Evolutionary conservation across 2,329 filamentous ascomycete species (phyloP).

Genomic region (Penicillium aurantiogriseum): DNA sequence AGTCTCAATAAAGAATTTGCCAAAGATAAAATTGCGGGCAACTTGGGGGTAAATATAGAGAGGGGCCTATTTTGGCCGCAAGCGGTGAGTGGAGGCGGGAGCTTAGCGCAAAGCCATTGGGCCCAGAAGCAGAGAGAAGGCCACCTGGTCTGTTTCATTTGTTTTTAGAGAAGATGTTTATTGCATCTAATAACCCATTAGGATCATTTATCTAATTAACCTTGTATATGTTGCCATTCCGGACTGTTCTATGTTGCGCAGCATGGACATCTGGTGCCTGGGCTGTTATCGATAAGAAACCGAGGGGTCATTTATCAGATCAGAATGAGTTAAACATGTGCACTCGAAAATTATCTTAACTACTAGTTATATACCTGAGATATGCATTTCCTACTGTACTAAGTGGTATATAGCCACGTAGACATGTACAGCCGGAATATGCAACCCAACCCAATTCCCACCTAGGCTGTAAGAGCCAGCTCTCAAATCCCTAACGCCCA

Average conservation of each 20-base stretch:
- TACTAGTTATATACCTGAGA: not conserved
- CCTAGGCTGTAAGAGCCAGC: not conserved
- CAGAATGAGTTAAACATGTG: not conserved
- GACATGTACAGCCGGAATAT: not conserved
- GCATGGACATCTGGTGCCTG: not conserved
- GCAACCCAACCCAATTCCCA: not conserved
- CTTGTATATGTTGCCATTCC: not conserved
- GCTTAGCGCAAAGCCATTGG: constrained; percentile 12
- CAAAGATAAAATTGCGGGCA: constrained; percentile 5
- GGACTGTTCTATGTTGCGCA: not conserved
- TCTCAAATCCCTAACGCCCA: constrained; percentile 6
- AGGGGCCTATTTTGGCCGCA: constrained; percentile 27
- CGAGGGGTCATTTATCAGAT: not conserved
- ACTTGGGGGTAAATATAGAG: constrained; percentile 19
- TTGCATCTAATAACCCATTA: not conserved
- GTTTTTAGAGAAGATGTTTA: not conserved
- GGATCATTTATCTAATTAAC: not conserved
- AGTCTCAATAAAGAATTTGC: constrained; percentile 7
- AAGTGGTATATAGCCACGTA: not conserved
- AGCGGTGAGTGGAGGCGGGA: constrained; percentile 28
- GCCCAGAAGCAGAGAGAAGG: constrained; percentile 12
- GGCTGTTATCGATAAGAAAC: constrained; percentile 32
- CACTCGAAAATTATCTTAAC: not conserved
- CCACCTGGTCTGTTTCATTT: constrained; percentile 8
- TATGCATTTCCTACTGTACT: no score